Base-by-base conservation (phyloP, 2,329 filamentous ascomycete genomes). In the Ceratocystis alfenasii region DNA sequence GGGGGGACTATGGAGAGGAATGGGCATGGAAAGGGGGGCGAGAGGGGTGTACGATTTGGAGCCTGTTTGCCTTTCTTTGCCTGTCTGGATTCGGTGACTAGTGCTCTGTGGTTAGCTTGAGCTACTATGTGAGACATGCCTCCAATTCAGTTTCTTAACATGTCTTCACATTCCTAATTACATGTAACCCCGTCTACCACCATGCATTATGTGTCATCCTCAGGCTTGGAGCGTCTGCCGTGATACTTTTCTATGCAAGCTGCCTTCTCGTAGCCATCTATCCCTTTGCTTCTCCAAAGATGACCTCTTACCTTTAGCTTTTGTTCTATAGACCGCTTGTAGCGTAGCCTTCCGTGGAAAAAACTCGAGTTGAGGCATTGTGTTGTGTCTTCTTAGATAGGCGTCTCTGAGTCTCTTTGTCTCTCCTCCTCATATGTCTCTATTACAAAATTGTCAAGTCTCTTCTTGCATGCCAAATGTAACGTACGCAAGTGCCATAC, bases 381-480 rank as follows among this genome's bases (percentile, higher is more conserved):
- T 41, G 36, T 12, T 41, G 36, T 41, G 36, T 15, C 36, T 41
- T 41, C 36, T 41, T 41, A 4, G 36, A 41, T 41, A 12, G 36
- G 36, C 12, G 48, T 20, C 45, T 48, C 5, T 5, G 8, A 41
- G 36, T 41, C 36, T 41, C 12, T 5, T 1, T 5, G 48, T 53
- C 22, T 53, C 48, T 53, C 48, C 28, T 53, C 12, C 22, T 53
- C 10, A 22, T 25, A 25, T 25, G 48, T 53, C 22, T 53, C 15
- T 25, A 25, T 28, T 53, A 25, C 36, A 12, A 41, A 28, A 53
- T 28, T 53, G 48, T 33, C 12, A 36, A 59, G 55, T 25, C 28
- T 59, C 53, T 59, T 59, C 53, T 59, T 59, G 55, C 22, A 33
- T 36, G 55, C 15, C 28, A 59, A 59, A 59, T 59, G 55, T 36